Evolutionary conservation across 2,329 filamentous ascomycete genomes (phyloP).

Genomic region (Falciphora oryzae): DNA sequence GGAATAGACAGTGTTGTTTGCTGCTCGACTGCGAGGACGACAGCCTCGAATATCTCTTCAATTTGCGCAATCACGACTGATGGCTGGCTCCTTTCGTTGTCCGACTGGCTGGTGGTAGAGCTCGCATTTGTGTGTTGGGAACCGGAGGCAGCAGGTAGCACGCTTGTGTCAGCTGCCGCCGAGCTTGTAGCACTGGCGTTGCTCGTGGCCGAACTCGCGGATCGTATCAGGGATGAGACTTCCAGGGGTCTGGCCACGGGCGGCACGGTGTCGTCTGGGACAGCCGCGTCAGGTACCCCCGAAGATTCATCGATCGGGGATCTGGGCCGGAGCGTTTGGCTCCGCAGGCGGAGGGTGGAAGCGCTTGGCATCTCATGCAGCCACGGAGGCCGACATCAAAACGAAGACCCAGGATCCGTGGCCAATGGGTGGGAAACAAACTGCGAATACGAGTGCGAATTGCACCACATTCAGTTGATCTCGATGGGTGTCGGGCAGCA

Average conservation of each 20-base stretch:
- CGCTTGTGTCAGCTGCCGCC: background rate
- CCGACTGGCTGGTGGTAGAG: background rate
- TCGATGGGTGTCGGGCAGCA: too few relatives aligned
- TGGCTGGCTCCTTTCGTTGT: background rate
- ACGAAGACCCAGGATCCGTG: too few relatives aligned
- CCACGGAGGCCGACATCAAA: background rate
- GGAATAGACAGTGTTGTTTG: background rate
- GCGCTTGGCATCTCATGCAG: background rate
- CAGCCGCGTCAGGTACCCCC: background rate
- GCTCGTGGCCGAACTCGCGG: background rate
- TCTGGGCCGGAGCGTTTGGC: background rate
- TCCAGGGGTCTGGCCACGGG: background rate
- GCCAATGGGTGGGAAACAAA: background rate
- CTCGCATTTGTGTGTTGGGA: too few relatives aligned
- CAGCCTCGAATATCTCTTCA: slow-evolving; percentile 46
- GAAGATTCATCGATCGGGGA: background rate
- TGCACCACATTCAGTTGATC: too few relatives aligned
- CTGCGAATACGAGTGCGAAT: background rate
- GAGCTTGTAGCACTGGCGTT: background rate
- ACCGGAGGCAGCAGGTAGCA: background rate
- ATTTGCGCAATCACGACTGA: slow-evolving; percentile 43
- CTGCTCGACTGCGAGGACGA: slow-evolving; percentile 39
- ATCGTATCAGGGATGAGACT: background rate
- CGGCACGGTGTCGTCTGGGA: background rate
- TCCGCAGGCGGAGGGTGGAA: background rate